These are phyloP conservation scores for Rubroshorea leprosula DNA, from an alignment of 345 rosid genomes.

Conservation along the genomic window DNA sequence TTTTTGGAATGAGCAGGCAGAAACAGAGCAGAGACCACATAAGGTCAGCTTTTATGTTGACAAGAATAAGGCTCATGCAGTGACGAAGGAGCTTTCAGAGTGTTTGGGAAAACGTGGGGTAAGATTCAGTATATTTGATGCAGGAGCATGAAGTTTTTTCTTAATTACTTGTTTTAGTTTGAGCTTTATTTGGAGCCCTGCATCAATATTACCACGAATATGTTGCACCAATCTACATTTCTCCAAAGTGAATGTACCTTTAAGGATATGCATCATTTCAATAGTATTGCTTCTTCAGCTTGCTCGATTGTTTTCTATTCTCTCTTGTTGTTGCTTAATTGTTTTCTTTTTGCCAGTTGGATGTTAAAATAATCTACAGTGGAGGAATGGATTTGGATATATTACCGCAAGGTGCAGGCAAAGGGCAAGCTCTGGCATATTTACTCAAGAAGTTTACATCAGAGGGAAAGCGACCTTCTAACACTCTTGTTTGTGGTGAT, in stretches of 20 bases:
- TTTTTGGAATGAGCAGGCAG: conserved; percentile 43
- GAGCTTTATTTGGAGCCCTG: too few species aligned
- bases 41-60: conserved; percentile 89
- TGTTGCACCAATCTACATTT: not conserved
- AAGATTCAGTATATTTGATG: conserved; percentile 16
- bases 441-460: conserved; percentile 63
- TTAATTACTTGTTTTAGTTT: too few species aligned
- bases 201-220: not conserved
- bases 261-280: not conserved
- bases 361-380: conserved; percentile 87
- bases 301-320: not conserved
- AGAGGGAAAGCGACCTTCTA: conserved; percentile 66
- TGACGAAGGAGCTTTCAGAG: conserved; percentile 56
- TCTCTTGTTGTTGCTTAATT: not conserved
- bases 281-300: not conserved
- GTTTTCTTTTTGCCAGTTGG: conserved; percentile 49
- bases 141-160: not conserved
- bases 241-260: conserved; percentile 5
- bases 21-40: conserved; percentile 85
- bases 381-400: conserved; percentile 96
- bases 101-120: conserved; percentile 63
- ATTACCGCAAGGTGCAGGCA: conserved; percentile 93
- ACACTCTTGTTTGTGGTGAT: conserved; percentile 95
- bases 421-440: conserved; percentile 97
- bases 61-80: conserved; percentile 67